Evolutionary conservation across 179 eudicot species (phyloP), one percentile per base, ranked within the genome.

Genomic region (Spergularia azorica): DNA sequence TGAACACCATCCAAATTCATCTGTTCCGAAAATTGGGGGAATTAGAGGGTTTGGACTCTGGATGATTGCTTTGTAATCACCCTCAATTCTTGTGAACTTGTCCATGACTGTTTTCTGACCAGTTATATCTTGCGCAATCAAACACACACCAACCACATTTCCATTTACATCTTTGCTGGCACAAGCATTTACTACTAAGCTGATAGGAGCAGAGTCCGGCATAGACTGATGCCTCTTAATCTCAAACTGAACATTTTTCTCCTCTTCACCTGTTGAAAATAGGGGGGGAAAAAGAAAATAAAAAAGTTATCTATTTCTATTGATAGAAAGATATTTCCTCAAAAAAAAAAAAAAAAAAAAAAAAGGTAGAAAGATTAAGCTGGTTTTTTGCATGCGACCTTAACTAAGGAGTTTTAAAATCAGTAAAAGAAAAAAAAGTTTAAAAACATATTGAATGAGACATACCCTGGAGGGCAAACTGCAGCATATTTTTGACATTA

Each of bases 1-100:
- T 14, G 88, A 83, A 71, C 98, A 93, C 98, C 98, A 93, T 2
- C 98, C 98, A 79, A 93, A 93, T 76, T 93, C 97, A 74, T 93
- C 98, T 2, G 89, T 80, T 72, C 97, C 97, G 76, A 93, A 91
- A 73, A 93, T 91, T 38, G 98, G 98, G 16, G 98, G 98, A 63
- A 93, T 91, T 73, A 93, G 70, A 18, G 98, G 98, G 84, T 87
- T 90, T n/a, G 95, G 98, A 74, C 92, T 93, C 74, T 90, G 98
- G 38, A 93, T 86, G 9, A 93, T 90, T 59, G 98, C 95, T 77
- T 83, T 88, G 86, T 93, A 93, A 79, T 93, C 97, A 8, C 98
- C 98, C 82, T 93, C 93, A n/a, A 93, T 90, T 67, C 91, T 84
- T 5, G 95, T 93, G 88, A 93, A 93, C 84, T 91, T 91, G 83